Evolutionary conservation across 352 stramenopile species (phyloP).

Genomic region (Phytophthora palmivora): DNA sequence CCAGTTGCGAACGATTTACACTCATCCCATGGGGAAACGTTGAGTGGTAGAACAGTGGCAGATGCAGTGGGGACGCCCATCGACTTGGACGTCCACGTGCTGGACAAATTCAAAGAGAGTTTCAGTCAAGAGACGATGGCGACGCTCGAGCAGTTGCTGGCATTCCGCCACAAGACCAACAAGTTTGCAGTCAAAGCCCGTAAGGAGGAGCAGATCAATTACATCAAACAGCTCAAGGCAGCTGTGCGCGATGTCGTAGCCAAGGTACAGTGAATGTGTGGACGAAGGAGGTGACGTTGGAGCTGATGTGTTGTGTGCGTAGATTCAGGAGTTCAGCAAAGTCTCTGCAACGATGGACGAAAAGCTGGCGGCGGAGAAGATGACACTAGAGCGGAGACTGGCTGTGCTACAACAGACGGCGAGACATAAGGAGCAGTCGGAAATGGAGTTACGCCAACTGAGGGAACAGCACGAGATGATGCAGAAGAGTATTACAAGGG

Average conservation of each 20-base stretch:
- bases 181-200: conserved; percentile 71
- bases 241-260: conserved; percentile 43
- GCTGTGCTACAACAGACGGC: conserved; percentile 43
- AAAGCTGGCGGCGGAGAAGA: conserved; percentile 41
- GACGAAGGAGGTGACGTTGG: not conserved
- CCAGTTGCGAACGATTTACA: conserved; percentile 2
- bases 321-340: conserved; percentile 51
- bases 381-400: conserved; percentile 44
- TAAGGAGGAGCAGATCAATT: conserved; percentile 62
- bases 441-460: conserved; percentile 48
- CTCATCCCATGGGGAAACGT: not conserved
- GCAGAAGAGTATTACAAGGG: conserved; percentile 37
- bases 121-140: conserved; percentile 46
- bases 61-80: not conserved
- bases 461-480: conserved; percentile 38
- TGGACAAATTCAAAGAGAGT: conserved; percentile 39
- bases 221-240: conserved; percentile 66
- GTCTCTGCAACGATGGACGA: conserved; percentile 41
- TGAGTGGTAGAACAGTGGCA: not conserved
- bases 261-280: conserved; percentile 31
- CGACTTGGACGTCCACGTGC: conserved; percentile 36
- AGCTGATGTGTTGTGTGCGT: not conserved
- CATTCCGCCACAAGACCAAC: conserved; percentile 65
- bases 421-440: conserved; percentile 45
- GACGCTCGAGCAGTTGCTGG: conserved; percentile 60